phyloP scores from a whole-genome alignment of 371 early-diverging fungal genomes.

The Funneliformis caledonium region DNA sequence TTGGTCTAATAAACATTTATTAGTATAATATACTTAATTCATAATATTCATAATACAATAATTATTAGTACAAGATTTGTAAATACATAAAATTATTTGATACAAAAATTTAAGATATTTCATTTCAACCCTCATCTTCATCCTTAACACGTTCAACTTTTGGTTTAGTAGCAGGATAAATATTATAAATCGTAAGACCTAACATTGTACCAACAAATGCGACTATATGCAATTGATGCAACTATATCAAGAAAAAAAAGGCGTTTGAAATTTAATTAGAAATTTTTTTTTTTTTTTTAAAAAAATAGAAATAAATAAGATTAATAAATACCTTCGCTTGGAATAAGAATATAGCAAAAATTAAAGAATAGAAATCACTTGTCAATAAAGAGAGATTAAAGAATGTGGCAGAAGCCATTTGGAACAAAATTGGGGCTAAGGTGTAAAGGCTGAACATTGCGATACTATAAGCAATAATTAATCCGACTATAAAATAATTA shows the following conservation, averaged over 20 bases:
- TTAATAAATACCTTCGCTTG: constrained; percentile 52
- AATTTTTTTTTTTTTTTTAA: background rate
- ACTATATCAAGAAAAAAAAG: background rate
- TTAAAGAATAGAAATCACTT: constrained; percentile 76
- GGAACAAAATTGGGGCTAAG: constrained; percentile 69
- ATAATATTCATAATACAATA: no score
- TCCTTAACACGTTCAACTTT: background rate
- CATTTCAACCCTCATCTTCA: background rate
- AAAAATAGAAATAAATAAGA: background rate
- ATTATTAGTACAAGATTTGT: no score
- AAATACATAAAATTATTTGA: no score
- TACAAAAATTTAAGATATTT: no score
- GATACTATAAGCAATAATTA: constrained; percentile 64
- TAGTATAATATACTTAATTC: no score
- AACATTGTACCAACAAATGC: background rate
- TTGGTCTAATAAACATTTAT: no score
- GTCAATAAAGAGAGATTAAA: constrained; percentile 80
- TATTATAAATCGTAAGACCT: constrained; percentile 20
- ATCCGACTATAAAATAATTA: constrained; percentile 52
- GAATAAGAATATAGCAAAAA: constrained; percentile 73
- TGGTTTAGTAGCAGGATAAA: constrained; percentile 33
- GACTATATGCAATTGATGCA: constrained; percentile 14
- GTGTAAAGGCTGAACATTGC: constrained; percentile 73
- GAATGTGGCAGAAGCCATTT: constrained; percentile 70
- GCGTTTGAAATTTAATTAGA: background rate